Evolutionary conservation across 2,329 filamentous ascomycete genomes (phyloP), one percentile per base, ranked within the genome.

Genomic region (Diplodia sapinea): DNA sequence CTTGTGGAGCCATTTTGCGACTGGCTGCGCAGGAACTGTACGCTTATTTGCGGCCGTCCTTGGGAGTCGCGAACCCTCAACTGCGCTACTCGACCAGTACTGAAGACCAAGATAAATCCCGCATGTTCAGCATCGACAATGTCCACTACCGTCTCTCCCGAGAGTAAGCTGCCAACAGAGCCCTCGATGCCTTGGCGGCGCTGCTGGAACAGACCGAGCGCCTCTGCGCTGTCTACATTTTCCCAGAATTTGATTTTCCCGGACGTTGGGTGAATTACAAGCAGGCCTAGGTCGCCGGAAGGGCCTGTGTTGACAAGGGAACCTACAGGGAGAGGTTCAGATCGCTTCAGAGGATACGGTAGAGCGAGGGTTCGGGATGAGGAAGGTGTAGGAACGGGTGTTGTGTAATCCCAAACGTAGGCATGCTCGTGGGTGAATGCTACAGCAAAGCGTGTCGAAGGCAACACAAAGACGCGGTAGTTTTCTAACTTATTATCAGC

Each of bases 221-320:
- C 93, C 49, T 93, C 91, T 11, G 93, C 93, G 77, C 89, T 93
- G 67, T 94, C 93, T 70, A 98, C 91, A 49, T 93, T 96, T 77
- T 98, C 95, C 93, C 95, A 98, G 78, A 95, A 98, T 54, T 92
- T 89, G 64, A 98, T 88, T 78, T 90, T 94, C 64, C 95, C 95
- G 59, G 86, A 93, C 20, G 87, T 87, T 13, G 94, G 91, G 81
- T 94, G 92, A 47, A 98, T 85, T 47, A 97, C 87, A 33, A 99
- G 88, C 47, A 99, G 85, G 2, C 95, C 95, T 40, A 94, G 91
- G 72, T 96, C 91, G 59, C 88, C 87, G 4, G 89, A 89, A 12
- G 91, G 89, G 5, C 92, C 91, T 61, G 91, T 89, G 0, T 91
- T 90, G 7, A 97, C 89, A 64, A 99, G 86, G 20, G 91, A 88